Conservation (phyloP, 495 filamentous ascomycete species). For the Penicillium bialowiezense region DNA sequence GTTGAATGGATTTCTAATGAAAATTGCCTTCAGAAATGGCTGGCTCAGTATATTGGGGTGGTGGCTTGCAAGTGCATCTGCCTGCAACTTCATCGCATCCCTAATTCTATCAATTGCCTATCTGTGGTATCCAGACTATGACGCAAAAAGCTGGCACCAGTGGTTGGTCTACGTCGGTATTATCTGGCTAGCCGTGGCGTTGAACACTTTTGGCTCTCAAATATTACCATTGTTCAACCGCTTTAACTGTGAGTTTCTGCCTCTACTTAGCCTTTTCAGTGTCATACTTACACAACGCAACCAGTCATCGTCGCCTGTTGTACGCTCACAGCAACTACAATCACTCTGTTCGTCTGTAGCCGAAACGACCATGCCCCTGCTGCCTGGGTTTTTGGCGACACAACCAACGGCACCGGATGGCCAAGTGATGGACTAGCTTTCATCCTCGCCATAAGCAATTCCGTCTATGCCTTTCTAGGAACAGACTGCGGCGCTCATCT, state of each 20-base stretch:
- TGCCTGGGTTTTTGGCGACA: constrained; percentile 2
- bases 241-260: constrained; percentile 3
- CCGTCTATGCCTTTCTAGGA: constrained; percentile 10
- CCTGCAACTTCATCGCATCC: constrained; percentile 8
- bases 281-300: no score
- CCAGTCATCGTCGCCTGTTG: constrained; percentile 6
- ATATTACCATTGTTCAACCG: constrained; percentile 9
- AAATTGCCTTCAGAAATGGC: constrained; percentile 1
- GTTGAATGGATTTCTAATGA: background rate
- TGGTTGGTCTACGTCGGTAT: constrained; percentile 9
- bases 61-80: constrained; percentile 8
- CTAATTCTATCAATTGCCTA: constrained; percentile 4
- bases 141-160: constrained; percentile 8
- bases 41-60: constrained; percentile 12
- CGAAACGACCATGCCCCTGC: constrained; percentile 2
- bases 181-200: constrained; percentile 1
- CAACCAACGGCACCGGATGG: constrained; percentile 7
- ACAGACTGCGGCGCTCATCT: constrained; percentile 10
- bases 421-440: constrained; percentile 8
- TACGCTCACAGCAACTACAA: constrained; percentile 5
- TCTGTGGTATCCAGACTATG: constrained; percentile 10
- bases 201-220: constrained; percentile 8
- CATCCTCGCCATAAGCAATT: constrained; percentile 3
- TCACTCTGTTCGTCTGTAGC: constrained; percentile 8
- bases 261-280: no score